Conservation (phyloP, 345 rosid species). For the Citrus sp. region DNA sequence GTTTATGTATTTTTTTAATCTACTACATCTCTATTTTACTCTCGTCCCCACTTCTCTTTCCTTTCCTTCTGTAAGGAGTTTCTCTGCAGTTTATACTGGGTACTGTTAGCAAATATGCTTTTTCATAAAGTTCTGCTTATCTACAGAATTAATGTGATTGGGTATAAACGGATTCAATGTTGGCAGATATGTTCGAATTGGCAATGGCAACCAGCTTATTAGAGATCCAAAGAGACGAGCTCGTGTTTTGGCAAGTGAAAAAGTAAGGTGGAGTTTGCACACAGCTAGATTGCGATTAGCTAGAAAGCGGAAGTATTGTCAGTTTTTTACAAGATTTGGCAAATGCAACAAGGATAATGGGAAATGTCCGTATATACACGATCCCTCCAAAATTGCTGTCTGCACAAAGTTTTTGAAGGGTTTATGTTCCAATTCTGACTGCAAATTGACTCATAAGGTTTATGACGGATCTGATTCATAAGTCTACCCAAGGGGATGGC, state of each 20-base stretch:
- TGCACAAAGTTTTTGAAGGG: constrained; percentile 93
- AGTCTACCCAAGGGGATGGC: neutral
- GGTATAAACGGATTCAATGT: neutral
- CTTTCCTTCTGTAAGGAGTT: neutral
- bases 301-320: constrained; percentile 80
- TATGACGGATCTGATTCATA: constrained; percentile 15
- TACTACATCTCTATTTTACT: neutral
- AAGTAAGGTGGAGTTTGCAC: constrained; percentile 96
- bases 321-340: constrained; percentile 95
- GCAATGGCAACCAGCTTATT: constrained; percentile 91
- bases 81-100: neutral
- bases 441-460: constrained; percentile 98
- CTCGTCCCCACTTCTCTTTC: neutral
- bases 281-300: constrained; percentile 80
- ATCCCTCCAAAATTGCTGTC: constrained; percentile 86
- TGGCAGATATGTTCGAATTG: constrained; percentile 91
- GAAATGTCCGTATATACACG: constrained; percentile 89
- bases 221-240: constrained; percentile 92
- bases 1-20: constrained; percentile 27
- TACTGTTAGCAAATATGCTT: neutral
- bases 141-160: neutral
- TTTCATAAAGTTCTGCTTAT: neutral
- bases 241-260: constrained; percentile 90
- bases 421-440: constrained; percentile 61
- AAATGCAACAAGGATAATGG: constrained; percentile 94